Conservation (phyloP, 192 early-diverging fungal species). For the Spinellus fusiger region DNA sequence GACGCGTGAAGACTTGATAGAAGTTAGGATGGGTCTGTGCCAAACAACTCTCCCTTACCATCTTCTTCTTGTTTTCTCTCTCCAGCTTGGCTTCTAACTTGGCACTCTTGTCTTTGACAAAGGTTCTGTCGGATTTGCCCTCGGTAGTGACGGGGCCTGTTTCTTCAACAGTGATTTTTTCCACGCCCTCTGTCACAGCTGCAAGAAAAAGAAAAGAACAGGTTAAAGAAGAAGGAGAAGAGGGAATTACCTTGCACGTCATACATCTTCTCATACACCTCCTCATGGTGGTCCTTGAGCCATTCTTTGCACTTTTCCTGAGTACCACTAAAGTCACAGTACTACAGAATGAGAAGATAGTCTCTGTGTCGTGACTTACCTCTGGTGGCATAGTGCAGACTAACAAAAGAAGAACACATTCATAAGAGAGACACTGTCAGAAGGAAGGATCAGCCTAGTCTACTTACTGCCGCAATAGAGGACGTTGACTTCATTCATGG, state of each 20-base stretch:
- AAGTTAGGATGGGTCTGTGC: background rate
- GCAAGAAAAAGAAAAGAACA: too few species aligned
- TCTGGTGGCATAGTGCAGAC: constrained; percentile 44
- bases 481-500: constrained; percentile 25
- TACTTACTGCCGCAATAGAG: constrained; percentile 41
- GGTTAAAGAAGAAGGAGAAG: too few species aligned
- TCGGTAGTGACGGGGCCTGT: constrained; percentile 25
- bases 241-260: constrained; percentile 27
- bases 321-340: constrained; percentile 87
- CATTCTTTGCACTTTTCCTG: constrained; percentile 77
- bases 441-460: background rate
- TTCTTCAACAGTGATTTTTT: constrained; percentile 14
- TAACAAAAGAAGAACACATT: background rate
- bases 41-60: constrained; percentile 38
- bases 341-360: constrained; percentile 41
- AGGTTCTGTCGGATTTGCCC: constrained; percentile 45
- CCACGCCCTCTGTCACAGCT: constrained; percentile 21
- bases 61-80: constrained; percentile 70
- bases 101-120: constrained; percentile 32
- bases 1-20: constrained; percentile 51
- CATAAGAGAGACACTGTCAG: background rate
- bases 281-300: constrained; percentile 57
- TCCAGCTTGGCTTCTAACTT: constrained; percentile 65
- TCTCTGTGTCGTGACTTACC: constrained; percentile 10
- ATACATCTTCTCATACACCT: constrained; percentile 54